Evolutionary conservation across 1,284 basidiomycete species (phyloP), one percentile per base, ranked within the genome.

Genomic region (Naganishia albida): DNA sequence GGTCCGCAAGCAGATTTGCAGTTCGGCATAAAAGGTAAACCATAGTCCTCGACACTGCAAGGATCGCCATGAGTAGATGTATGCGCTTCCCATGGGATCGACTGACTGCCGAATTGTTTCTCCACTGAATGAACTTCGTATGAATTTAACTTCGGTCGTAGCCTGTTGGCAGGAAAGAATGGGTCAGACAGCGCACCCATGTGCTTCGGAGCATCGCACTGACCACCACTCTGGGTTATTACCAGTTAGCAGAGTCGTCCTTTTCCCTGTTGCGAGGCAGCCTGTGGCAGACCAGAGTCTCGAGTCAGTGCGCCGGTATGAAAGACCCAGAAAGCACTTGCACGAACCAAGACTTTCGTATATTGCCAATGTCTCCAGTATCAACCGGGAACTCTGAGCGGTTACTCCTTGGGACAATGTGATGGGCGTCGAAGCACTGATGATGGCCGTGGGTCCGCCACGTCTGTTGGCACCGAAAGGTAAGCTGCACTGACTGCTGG

Each of bases 311-410:
- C 23, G 38, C 18, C 23, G 20, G 8, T 2, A 20, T n/a, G 6
- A 28, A 34, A 20, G 15, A 12, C 8, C 18, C 13, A 30, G 15
- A 12, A 39, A 8, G n/a, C 28, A 26, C 39, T 30, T 52, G 26
- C 25, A 70, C 75, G 70, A 68, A 80, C 81, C 79, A 69, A 82
- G 81, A 7, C 78, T 77, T 66, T 83, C 82, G 70, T 82, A 83
- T 42, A 83, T 79, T 1, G 81, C 77, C 53, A 84, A 71, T 59
- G 83, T 82, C 74, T 83, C 82, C 63, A 82, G 72, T 64, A 82
- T 74, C 26, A 83, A 69, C 57, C 79, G 68, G 38, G 77, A 78
- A 26, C 80, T 78, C 18, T 77, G 78, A 26, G 80, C 78, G 8
- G 78, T 80, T 39, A 80, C 78, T 6, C 76, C 77, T 38, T 77